Evolutionary conservation across 1,284 basidiomycete genomes (phyloP), one percentile per base, ranked within the genome.

Genomic region (Laetiporus sulphureus): DNA sequence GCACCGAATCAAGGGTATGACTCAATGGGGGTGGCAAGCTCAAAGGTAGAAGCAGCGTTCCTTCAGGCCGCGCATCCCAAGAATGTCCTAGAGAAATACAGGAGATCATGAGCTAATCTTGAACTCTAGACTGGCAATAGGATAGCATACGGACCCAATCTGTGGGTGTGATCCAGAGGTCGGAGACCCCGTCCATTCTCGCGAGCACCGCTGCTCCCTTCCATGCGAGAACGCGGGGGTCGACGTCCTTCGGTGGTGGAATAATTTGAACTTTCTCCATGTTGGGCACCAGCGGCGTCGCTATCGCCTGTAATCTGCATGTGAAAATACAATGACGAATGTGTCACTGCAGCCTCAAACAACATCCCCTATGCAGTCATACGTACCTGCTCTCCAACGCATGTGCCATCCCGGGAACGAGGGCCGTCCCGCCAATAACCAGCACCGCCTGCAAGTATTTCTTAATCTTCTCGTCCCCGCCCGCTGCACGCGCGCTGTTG

Each of bases 151-250:
- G 42, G 63, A 90, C 88, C 92, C 92, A 98, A 62, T 99, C 95
- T 33, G 81, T 71, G 41, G 71, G 67, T 11, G 86, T 79, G 33
- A 98, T 71, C 92, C 95, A 98, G 50, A 97, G 66, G 55, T 99
- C 95, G 36, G 79, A 73, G 41, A 89, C 78, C 1, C 81, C 78
- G 37, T 98, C 95, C 73, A 99, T 85, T 62, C 91, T 89, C 22
- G 85, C 91, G 44, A 98, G 77, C 16, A 96, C 91, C n/a, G 87
- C 81, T 15, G 88, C 91, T 4, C 95, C 95, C 63, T 97, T 97
- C 95, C 95, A 99, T 18, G 82, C 82, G 31, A 98, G 72, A 37
- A 91, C 82, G 27, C 81, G 77, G 4, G 91, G 91, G 63, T 98
- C 93, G 44, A 97, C 82, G 45, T 93, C 91, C 57, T 93, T 88